phyloP scores from a whole-genome alignment of 2,329 filamentous ascomycete genomes.

The Aspergillus hortae region DNA sequence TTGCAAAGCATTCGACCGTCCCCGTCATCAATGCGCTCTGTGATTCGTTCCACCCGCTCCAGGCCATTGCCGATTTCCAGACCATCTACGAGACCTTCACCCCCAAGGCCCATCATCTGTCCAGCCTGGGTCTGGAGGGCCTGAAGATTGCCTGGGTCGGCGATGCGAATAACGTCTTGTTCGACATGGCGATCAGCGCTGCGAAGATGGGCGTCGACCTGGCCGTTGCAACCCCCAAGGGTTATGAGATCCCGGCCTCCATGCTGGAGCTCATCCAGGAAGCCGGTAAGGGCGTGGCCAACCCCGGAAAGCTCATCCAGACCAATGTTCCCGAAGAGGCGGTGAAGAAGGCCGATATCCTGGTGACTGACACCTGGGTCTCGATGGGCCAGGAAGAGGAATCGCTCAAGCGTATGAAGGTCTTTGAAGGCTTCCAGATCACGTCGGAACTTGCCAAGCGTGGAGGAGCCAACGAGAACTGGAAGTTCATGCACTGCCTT shows the following conservation, averaged over 20 bases:
- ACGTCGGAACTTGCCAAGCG: slow-evolving; percentile 78
- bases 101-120: slow-evolving; percentile 35
- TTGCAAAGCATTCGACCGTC: slow-evolving; percentile 70
- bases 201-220: slow-evolving; percentile 84
- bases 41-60: slow-evolving; percentile 87
- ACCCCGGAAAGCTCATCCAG: slow-evolving; percentile 66
- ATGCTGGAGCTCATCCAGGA: slow-evolving; percentile 72
- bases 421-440: slow-evolving; percentile 87
- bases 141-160: slow-evolving; percentile 95
- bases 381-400: slow-evolving; percentile 97
- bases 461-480: slow-evolving; percentile 80
- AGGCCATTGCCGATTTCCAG: slow-evolving; percentile 90
- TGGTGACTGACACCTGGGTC: slow-evolving; percentile 97
- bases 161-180: slow-evolving; percentile 95
- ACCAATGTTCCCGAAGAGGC: slow-evolving; percentile 79
- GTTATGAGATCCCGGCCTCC: slow-evolving; percentile 72
- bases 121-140: slow-evolving; percentile 67
- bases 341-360: slow-evolving; percentile 77
- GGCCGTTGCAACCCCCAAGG: slow-evolving; percentile 78
- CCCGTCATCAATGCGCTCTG: slow-evolving; percentile 86
- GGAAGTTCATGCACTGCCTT: slow-evolving; percentile 99
- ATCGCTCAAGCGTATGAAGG: slow-evolving; percentile 68
- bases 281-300: slow-evolving; percentile 55
- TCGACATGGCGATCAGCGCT: slow-evolving; percentile 84
- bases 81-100: slow-evolving; percentile 80